Percentiles rank a stretch among this genome's conserved stretches.
Conservation (phyloP, 2,329 filamentous ascomycete species). For the Dissoconium aciculare region DNA sequence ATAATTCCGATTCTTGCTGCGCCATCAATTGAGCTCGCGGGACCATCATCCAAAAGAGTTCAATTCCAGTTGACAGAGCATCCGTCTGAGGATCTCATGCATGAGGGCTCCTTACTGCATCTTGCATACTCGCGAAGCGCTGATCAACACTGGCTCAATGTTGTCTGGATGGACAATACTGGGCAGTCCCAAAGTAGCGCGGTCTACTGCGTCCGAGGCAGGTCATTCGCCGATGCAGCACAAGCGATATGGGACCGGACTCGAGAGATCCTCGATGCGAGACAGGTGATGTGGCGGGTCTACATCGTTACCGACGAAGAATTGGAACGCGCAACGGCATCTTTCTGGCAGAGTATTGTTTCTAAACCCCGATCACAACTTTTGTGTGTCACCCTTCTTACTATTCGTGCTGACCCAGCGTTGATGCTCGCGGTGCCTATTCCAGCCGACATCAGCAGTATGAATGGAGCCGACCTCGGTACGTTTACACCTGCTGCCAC, state of each 20-base stretch:
- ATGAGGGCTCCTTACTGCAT: constrained; percentile 68
- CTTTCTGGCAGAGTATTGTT: constrained; percentile 15
- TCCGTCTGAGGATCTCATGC: constrained; percentile 57
- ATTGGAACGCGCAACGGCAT: constrained; percentile 9
- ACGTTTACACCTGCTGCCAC: constrained; percentile 51
- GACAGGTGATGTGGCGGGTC: constrained; percentile 62
- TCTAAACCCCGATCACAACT: constrained; percentile 25
- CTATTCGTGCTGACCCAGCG: constrained; percentile 10
- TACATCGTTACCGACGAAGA: constrained; percentile 41
- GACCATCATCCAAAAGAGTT: constrained; percentile 52
- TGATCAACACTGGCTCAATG: constrained; percentile 64
- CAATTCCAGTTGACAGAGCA: constrained; percentile 57
- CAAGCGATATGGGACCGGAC: constrained; percentile 68
- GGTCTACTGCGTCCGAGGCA: constrained; percentile 54
- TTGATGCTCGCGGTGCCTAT: constrained; percentile 11
- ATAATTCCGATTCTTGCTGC: constrained; percentile 40
- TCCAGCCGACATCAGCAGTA: constrained; percentile 2
- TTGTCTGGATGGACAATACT: constrained; percentile 65
- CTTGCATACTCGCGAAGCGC: constrained; percentile 62
- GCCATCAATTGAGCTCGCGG: constrained; percentile 59
- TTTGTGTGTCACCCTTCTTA: constrained; percentile 19
- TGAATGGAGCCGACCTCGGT: constrained; percentile 17
- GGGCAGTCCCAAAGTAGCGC: constrained; percentile 58
- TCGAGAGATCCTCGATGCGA: constrained; percentile 49
- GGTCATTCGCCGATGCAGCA: constrained; percentile 49